Evolutionary conservation across 2,329 filamentous ascomycete genomes (phyloP).

Genomic region (Fusarium tricinctum): DNA sequence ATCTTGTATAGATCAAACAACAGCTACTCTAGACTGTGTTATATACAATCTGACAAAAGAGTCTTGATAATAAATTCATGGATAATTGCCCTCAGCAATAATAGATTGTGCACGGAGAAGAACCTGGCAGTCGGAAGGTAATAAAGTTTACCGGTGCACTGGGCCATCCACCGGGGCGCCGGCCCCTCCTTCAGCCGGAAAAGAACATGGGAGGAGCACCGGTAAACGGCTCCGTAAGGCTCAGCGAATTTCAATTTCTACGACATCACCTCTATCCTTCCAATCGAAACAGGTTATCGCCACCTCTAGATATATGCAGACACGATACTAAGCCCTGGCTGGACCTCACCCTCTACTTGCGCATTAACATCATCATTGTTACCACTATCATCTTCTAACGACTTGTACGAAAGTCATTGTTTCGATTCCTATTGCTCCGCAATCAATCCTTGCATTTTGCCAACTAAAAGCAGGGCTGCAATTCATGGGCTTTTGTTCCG

Average conservation of each 20-base stretch:
- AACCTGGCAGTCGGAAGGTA: not conserved
- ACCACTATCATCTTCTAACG: not conserved
- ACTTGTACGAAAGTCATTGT: conserved; percentile 8
- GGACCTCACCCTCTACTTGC: not conserved
- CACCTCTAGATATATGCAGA: conserved; percentile 15
- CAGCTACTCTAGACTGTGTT: not conserved
- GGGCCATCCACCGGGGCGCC: conserved; percentile 32
- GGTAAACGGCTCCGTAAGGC: conserved; percentile 30
- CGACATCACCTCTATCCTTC: conserved; percentile 33
- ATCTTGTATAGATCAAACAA: no score
- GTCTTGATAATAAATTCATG: not conserved
- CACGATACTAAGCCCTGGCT: not conserved
- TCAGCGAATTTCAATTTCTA: conserved; percentile 24
- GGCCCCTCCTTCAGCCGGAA: conserved; percentile 42
- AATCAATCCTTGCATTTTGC: conserved; percentile 17
- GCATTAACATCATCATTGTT: not conserved
- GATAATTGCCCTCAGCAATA: not conserved
- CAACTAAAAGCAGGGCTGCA: conserved; percentile 32
- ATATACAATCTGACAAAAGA: not conserved
- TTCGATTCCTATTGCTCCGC: not conserved
- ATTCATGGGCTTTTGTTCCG: conserved; percentile 28
- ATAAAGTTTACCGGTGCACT: conserved; percentile 11
- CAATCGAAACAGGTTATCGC: conserved; percentile 32
- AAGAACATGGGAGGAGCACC: conserved; percentile 28
- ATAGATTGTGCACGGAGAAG: not conserved